phyloP scores from a whole-genome alignment of 257 asterid genomes.

The Craterostigma plantagineum region DNA sequence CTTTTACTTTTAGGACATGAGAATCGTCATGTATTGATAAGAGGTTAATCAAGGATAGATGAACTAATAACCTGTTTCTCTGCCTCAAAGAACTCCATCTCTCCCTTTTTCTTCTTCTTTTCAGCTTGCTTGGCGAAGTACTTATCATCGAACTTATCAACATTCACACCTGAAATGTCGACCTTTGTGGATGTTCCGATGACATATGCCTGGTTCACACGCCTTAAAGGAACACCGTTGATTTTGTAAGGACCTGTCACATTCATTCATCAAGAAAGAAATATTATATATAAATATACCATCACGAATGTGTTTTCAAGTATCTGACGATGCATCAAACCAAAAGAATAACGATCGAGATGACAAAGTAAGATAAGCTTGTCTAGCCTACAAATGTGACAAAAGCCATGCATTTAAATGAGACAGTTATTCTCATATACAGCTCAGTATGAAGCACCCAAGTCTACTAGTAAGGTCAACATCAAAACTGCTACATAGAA shows the following conservation, averaged over 20 bases:
- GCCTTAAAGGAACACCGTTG: conserved; percentile 56
- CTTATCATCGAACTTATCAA: conserved; percentile 39
- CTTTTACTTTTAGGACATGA: not conserved
- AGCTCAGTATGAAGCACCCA: too few species aligned
- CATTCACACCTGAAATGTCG: conserved; percentile 26
- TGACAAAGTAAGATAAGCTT: too few species aligned
- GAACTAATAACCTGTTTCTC: conserved; percentile 21
- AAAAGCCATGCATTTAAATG: too few species aligned
- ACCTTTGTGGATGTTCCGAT: conserved; percentile 53
- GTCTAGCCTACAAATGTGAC: too few species aligned
- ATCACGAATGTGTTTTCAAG: too few species aligned
- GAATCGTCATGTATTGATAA: not conserved
- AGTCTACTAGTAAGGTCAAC: too few species aligned
- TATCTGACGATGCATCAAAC: not conserved
- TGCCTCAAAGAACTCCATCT: conserved; percentile 35
- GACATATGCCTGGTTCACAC: conserved; percentile 49
- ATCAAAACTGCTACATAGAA: too few species aligned
- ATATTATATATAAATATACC: too few species aligned
- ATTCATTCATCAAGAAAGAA: not conserved
- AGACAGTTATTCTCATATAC: too few species aligned
- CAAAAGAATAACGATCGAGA: too few species aligned
- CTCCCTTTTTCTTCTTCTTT: conserved; percentile 37
- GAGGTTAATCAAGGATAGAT: not conserved
- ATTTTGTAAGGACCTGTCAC: conserved; percentile 40
- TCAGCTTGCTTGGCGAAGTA: conserved; percentile 48